Evolutionary conservation across 768 basidiomycete genomes (phyloP).

Genomic region (Macrolepiota albuminosa): DNA sequence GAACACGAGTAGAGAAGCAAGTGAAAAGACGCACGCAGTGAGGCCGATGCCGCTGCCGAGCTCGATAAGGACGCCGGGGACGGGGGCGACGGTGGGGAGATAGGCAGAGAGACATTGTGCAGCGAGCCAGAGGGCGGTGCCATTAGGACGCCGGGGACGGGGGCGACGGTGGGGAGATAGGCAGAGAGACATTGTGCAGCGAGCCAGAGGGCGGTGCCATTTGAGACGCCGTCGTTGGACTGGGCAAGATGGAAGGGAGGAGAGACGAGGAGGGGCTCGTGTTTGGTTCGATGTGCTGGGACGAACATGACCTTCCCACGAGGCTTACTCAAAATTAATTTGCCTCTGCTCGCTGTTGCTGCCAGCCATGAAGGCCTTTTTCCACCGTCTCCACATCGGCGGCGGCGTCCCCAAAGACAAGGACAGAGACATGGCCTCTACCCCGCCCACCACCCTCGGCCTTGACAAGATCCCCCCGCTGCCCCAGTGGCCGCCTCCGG

Average conservation of each 20-base stretch:
- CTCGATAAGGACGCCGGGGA: conserved; percentile 52
- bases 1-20: not conserved
- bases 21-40: conserved; percentile 50
- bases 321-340: conserved; percentile 19
- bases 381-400: conserved; percentile 69
- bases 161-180: conserved; percentile 45
- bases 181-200: conserved; percentile 70
- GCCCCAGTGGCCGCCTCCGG: conserved; percentile 71
- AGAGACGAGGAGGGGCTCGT: not conserved
- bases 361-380: conserved; percentile 74
- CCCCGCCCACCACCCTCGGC: conserved; percentile 21
- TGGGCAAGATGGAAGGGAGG: conserved; percentile 46
- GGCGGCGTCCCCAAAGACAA: conserved; percentile 53
- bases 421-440: conserved; percentile 35
- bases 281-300: conserved; percentile 15
- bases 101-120: conserved; percentile 71
- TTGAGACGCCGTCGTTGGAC: conserved; percentile 56
- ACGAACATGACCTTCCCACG: conserved; percentile 18
- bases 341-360: conserved; percentile 12
- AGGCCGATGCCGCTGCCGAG: conserved; percentile 82
- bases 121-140: conserved; percentile 82
- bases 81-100: conserved; percentile 35
- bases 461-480: conserved; percentile 67
- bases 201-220: conserved; percentile 84
- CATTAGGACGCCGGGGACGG: conserved; percentile 53